These are phyloP conservation scores for Coccomyxa sp. DNA, from an alignment of 139 green algal species.

Conservation along the genomic window DNA sequence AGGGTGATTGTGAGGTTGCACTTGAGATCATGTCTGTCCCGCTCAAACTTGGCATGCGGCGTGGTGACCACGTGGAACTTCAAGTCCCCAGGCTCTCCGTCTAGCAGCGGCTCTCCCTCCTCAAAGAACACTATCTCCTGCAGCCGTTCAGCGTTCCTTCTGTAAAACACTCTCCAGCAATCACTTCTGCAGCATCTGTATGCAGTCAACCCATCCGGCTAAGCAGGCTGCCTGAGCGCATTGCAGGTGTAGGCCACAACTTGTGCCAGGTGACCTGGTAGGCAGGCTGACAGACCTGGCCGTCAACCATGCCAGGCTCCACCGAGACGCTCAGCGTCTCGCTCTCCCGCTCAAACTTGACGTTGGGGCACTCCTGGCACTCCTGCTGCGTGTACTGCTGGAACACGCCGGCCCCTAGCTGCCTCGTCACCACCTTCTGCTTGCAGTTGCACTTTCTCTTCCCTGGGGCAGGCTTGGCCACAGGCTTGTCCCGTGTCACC, in stretches of 20 bases:
- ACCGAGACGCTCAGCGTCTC: slow-evolving; percentile 83
- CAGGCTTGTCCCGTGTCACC: slow-evolving; percentile 88
- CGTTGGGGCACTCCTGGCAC: slow-evolving; percentile 91
- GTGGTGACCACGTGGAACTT: slow-evolving; percentile 23
- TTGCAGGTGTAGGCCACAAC: too few species aligned
- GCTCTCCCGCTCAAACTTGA: slow-evolving; percentile 79
- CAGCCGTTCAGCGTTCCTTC: too few species aligned
- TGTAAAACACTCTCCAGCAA: too few species aligned
- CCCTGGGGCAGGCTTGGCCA: slow-evolving; percentile 78
- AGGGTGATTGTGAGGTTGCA: slow-evolving; percentile 72
- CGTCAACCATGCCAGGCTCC: slow-evolving; percentile 84
- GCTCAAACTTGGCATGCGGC: slow-evolving; percentile 24
- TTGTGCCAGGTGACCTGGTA: too few species aligned
- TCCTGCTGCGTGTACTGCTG: slow-evolving; percentile 89
- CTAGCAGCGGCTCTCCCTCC: slow-evolving; percentile 88
- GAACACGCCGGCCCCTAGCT: slow-evolving; percentile 97
- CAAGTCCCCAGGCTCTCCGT: slow-evolving; percentile 95
- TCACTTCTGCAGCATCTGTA: not conserved
- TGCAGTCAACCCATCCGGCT: not conserved
- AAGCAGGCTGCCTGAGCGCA: too few species aligned
- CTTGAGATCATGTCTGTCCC: slow-evolving; percentile 62
- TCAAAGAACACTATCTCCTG: slow-evolving; percentile 93
- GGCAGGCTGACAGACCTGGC: slow-evolving; percentile 40
- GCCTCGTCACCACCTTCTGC: slow-evolving; percentile 88
- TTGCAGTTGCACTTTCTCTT: slow-evolving; percentile 97